Conservation (phyloP, 1,284 basidiomycete species). For the Clitocybe nebularis region DNA sequence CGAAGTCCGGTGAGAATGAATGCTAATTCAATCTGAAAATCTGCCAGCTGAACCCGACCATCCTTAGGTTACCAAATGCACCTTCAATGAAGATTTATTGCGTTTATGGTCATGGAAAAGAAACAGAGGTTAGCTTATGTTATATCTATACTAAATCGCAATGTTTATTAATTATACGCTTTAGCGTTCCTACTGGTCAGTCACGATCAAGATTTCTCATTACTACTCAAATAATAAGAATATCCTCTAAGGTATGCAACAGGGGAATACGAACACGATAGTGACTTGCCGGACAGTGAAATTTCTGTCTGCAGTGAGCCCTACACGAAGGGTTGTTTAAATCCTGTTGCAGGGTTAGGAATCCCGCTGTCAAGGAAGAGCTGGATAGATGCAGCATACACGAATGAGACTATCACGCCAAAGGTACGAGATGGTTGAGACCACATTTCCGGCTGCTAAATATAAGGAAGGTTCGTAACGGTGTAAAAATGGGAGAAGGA, state of each 20-base stretch:
- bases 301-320: constrained; percentile 32
- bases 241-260: constrained; percentile 57
- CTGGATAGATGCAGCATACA: constrained; percentile 84
- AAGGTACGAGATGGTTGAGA: constrained; percentile 37
- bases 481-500: constrained; percentile 89
- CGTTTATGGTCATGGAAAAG: constrained; percentile 94
- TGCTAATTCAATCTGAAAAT: not conserved
- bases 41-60: not conserved
- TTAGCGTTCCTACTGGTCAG: constrained; percentile 75
- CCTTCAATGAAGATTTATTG: constrained; percentile 94
- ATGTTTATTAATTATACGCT: constrained; percentile 2
- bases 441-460: not conserved
- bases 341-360: constrained; percentile 47
- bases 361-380: constrained; percentile 58
- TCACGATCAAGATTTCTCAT: not conserved
- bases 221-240: not conserved
- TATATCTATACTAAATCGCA: not conserved
- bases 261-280: constrained; percentile 68
- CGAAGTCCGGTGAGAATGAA: constrained; percentile 63
- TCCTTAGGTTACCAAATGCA: constrained; percentile 74
- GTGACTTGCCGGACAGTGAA: constrained; percentile 44
- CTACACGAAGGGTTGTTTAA: constrained; percentile 38
- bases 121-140: constrained; percentile 72
- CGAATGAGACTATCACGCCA: constrained; percentile 58
- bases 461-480: constrained; percentile 57